Evolutionary conservation across 2,329 filamentous ascomycete species (phyloP), one percentile per base, ranked within the genome.

Genomic region (Ceratocystis cacaofunesta): DNA sequence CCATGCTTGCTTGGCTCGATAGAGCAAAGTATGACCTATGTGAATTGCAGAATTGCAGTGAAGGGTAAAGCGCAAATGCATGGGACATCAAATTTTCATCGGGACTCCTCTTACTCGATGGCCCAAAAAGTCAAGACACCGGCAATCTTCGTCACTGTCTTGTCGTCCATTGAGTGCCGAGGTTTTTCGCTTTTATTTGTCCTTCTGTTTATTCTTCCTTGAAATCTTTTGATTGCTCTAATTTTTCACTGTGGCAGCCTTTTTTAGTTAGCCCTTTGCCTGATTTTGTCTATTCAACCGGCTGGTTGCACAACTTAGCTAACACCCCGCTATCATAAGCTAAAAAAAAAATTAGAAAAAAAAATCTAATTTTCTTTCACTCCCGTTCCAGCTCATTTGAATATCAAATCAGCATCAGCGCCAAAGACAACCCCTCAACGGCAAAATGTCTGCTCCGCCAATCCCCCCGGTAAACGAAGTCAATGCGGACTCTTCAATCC

Each of bases 401-500:
- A 28, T 36, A 48, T 32, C 19, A 32, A 22, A 50, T 41, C 36
- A 5, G 36, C 28, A 19, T 55, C 43, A n/a, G 22, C 41, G 28
- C 12, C 3, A 41, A 60, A 63, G 28, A 32, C 41, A 44, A 7
- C 44, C n/a, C 46, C 36, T 17, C 41, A 58, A 52, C n/a, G 12
- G 25, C 8, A 63, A n/a, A 32, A 65, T 65, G 66, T 63, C 66
- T 22, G 65, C 65, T 52, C 66, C 63, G 25, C 66, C 61, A 44
- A 65, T 67, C 61, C 63, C 55, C 17, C 66, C 66, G 1, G 66
- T 67, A 10, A 63, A 63, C 32, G 66, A 67, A 61, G 60, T 65
- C 66, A 64, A 67, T 61, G 63, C 61, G 75, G 72, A 7, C 79
- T 79, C 44, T 32, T 63, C 66, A 19, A 55, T 67, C 66, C 87